phyloP scores from a whole-genome alignment of 2,329 filamentous ascomycete genomes.

The Verruconis gallopava region DNA sequence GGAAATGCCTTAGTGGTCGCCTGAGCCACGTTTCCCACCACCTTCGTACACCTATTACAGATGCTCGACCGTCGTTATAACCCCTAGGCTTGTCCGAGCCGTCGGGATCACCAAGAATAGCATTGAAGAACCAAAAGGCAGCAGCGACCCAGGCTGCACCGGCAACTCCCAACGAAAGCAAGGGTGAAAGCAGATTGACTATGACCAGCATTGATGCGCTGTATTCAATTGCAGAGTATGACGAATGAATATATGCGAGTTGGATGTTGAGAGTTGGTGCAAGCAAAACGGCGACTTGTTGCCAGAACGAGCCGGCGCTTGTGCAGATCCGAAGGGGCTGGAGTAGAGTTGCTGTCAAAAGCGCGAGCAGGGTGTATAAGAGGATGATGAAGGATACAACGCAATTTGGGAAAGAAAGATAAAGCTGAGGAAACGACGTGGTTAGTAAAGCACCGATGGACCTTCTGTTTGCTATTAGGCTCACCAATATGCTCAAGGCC shows the following conservation, averaged over 20 bases:
- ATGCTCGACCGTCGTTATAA: slow-evolving; percentile 47
- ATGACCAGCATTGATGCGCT: slow-evolving; percentile 33
- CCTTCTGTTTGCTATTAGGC: neutral
- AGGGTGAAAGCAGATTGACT: slow-evolving; percentile 41
- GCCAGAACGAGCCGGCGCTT: slow-evolving; percentile 32
- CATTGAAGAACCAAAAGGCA: slow-evolving; percentile 49
- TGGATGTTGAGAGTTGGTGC: slow-evolving; percentile 40
- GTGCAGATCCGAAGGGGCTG: slow-evolving; percentile 43
- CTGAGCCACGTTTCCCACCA: slow-evolving; percentile 50
- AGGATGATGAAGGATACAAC: slow-evolving; percentile 40
- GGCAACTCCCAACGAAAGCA: slow-evolving; percentile 43
- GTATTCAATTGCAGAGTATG: slow-evolving; percentile 21
- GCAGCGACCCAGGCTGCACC: slow-evolving; percentile 46
- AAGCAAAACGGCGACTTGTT: slow-evolving; percentile 39
- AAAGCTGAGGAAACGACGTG: slow-evolving; percentile 5
- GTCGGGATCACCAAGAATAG: slow-evolving; percentile 49
- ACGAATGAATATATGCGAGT: slow-evolving; percentile 35
- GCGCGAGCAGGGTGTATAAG: slow-evolving; percentile 38
- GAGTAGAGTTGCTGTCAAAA: slow-evolving; percentile 33
- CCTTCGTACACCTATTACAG: slow-evolving; percentile 43
- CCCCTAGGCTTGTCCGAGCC: slow-evolving; percentile 31
- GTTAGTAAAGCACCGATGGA: neutral
- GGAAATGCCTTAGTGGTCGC: slow-evolving; percentile 23
- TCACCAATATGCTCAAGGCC: neutral
- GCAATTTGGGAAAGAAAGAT: slow-evolving; percentile 40